A percentile compares a stretch with the other conserved stretches of the same genome.
phyloP scores from a whole-genome alignment of 2,329 filamentous ascomycete genomes.

The Clonostachys chloroleuca region DNA sequence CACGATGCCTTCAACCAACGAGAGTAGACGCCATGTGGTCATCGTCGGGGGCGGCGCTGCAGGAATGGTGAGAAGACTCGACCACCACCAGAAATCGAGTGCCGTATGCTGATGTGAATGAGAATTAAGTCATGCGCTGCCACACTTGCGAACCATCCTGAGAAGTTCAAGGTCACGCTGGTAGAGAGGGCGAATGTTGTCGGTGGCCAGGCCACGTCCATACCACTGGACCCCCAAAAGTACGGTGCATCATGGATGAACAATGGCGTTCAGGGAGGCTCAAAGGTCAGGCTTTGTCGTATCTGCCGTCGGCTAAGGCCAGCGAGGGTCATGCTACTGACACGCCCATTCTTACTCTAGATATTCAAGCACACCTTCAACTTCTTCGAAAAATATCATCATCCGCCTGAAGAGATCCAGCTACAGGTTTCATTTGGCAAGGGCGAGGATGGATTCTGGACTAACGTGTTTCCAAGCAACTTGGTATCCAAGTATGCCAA shows the following conservation, averaged over 20 bases:
- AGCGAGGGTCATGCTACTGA: not conserved
- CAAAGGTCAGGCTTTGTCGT: slow-evolving; percentile 12
- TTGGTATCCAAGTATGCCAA: slow-evolving; percentile 48
- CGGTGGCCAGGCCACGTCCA: slow-evolving; percentile 58
- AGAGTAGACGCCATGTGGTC: slow-evolving; percentile 40
- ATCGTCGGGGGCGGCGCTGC: slow-evolving; percentile 60
- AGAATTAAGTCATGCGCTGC: slow-evolving; percentile 54
- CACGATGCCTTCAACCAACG: not conserved
- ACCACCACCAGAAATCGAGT: not conserved
- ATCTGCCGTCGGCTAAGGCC: not conserved
- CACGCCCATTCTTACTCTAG: slow-evolving; percentile 20
- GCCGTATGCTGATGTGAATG: not conserved
- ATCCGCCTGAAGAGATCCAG: slow-evolving; percentile 51
- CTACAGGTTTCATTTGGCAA: slow-evolving; percentile 62
- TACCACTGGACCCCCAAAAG: slow-evolving; percentile 48
- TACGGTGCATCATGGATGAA: slow-evolving; percentile 58
- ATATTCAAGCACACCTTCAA: slow-evolving; percentile 66
- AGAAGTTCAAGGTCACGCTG: slow-evolving; percentile 61
- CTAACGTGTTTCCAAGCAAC: slow-evolving; percentile 58
- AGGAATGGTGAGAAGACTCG: slow-evolving; percentile 41
- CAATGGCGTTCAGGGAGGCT: slow-evolving; percentile 59
- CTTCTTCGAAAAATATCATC: slow-evolving; percentile 55
- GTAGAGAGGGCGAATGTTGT: slow-evolving; percentile 55
- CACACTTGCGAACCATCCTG: slow-evolving; percentile 60
- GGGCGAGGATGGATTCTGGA: slow-evolving; percentile 56